Evolutionary conservation across 805 yeast species (phyloP).

Genomic region (Aciculoconidium aculeatum): DNA sequence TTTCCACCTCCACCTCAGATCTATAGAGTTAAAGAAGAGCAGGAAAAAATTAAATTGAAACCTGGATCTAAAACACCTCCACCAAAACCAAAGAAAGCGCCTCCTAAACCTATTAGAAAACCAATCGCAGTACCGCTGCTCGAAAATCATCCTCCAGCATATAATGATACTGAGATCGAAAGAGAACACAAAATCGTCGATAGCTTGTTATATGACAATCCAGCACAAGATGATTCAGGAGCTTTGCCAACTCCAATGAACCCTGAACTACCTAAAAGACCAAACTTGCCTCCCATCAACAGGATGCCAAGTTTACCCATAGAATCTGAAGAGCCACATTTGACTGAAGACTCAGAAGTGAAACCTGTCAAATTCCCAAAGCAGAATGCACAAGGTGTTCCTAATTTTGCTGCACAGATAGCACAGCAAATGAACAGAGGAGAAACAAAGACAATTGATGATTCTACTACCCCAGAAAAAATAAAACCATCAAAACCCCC

Average conservation of each 20-base stretch:
- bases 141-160: conserved; percentile 18
- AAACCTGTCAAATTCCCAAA: conserved; percentile 2
- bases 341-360: no score
- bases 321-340: no score
- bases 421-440: conserved; percentile 13
- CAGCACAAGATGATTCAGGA: no score
- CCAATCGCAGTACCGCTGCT: conserved; percentile 9
- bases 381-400: conserved; percentile 4
- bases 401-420: conserved; percentile 26
- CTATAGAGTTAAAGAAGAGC: conserved; percentile 5
- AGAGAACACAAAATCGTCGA: no score
- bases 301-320: no score
- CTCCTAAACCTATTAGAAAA: conserved; percentile 39
- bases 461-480: conserved; percentile 3
- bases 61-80: no score
- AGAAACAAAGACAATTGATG: no score
- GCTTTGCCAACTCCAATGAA: no score
- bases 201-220: no score
- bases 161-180: no score
- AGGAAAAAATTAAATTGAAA: not conserved
- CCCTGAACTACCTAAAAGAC: no score
- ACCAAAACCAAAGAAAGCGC: conserved; percentile 20
- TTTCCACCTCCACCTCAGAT: conserved; percentile 14
- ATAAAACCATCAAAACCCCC: conserved; percentile 14
- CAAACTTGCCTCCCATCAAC: no score